Conservation (phyloP, 129 eudicot species). For the Flaveria brownii region DNA sequence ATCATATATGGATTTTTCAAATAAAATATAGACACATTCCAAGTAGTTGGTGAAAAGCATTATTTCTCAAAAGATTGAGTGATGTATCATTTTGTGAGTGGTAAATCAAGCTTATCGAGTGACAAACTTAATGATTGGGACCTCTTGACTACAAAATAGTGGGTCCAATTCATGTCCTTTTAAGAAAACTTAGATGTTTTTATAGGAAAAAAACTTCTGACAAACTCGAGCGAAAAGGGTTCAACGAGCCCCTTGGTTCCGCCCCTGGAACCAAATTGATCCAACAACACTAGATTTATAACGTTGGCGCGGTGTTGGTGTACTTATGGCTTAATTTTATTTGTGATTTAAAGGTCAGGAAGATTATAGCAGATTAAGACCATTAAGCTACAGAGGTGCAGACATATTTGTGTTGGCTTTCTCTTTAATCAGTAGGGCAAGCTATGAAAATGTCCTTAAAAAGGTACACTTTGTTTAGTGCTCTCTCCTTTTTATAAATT, state of each 20-base stretch:
- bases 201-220: not conserved
- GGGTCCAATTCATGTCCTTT: not conserved
- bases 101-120: not conserved
- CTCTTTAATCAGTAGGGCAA: slow-evolving; percentile 92
- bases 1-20: not conserved
- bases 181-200: not conserved
- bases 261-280: not conserved
- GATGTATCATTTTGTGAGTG: not conserved
- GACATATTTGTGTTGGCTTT: slow-evolving; percentile 95
- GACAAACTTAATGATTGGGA: not conserved
- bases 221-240: not conserved
- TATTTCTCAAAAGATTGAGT: not conserved
- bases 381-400: slow-evolving; percentile 97
- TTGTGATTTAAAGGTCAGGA: slow-evolving; percentile 68
- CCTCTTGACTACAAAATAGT: not conserved
- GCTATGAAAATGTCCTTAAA: slow-evolving; percentile 97
- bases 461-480: slow-evolving; percentile 64
- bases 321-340: not conserved
- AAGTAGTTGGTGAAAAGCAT: not conserved
- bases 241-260: not conserved
- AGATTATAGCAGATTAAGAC: slow-evolving; percentile 98
- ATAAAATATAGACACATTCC: not conserved
- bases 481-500: slow-evolving; percentile 22
- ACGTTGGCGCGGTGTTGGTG: not conserved
- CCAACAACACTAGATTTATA: not conserved